Base-by-base conservation (phyloP, 352 stramenopile species). In the Phytophthora citrophthora region DNA sequence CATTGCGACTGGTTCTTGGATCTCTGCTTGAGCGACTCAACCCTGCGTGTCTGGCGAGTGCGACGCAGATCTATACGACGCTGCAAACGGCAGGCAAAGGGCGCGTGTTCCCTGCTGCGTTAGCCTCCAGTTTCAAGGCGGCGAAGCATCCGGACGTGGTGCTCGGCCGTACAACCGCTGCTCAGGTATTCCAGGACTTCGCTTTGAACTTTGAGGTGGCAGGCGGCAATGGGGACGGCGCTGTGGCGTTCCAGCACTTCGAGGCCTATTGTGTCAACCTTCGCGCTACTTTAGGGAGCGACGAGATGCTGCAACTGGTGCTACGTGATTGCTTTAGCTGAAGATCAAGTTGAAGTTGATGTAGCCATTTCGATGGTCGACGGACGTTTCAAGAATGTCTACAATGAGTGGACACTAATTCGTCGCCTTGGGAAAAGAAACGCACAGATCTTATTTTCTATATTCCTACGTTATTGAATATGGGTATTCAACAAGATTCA, bases 111-210 rank as follows among this genome's bases (percentile, higher is more conserved):
- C 80, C 84, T 18, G 64, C 74, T 2, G 75, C 77, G 11, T 52
- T 93, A 29, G 85, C 85, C 2, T 74, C 72, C 46, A 87, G 81
- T 54, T 93, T 90, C 61, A 70, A 88, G 45, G 81, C 83, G 6
- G 54, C 61, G 0, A 73, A 74, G 16, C 85, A 92, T 58, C 79
- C 81, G 5, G 76, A 87, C 52, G 85, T 92, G 26, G 60, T 75
- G 44, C 69, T 91, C 1, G 85, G 85, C 0, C 65, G 87, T 1
- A 40, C 51, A 5, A 54, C 67, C 0, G 63, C 68, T 0, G 69
- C 69, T 1, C 57, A 81, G 1, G 74, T 83, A 4, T 94, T 91
- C 61, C 78, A 90, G 51, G 82, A 91, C 52, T 93, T 93, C 64
- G 84, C 84, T 0, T 32, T 70, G 31, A 88, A 74, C 60, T 81